These are phyloP conservation scores for Aureobasidium sp. DNA, from an alignment of 2,329 filamentous ascomycete species.

Conservation along the genomic window DNA sequence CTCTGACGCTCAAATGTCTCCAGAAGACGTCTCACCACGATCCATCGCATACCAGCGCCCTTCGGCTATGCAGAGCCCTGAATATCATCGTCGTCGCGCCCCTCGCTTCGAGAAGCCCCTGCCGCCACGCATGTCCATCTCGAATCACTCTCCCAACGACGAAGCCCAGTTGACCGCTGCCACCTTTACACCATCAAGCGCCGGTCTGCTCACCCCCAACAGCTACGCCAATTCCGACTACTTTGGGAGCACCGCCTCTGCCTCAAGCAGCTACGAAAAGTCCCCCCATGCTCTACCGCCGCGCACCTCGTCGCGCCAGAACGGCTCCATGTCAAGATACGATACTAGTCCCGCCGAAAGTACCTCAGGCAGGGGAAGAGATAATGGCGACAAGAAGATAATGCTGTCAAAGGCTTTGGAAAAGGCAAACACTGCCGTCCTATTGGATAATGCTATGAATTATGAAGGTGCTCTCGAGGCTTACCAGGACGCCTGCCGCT, in stretches of 20 bases:
- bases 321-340: slow-evolving; percentile 15
- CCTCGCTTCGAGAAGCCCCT: slow-evolving; percentile 7
- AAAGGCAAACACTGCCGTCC: slow-evolving; percentile 90
- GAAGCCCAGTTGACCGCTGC: neutral
- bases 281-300: slow-evolving; percentile 20
- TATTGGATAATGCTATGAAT: slow-evolving; percentile 93
- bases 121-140: slow-evolving; percentile 1
- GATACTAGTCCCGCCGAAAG: slow-evolving; percentile 11
- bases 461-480: slow-evolving; percentile 85
- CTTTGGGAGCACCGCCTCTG: slow-evolving; percentile 23
- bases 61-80: neutral
- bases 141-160: neutral
- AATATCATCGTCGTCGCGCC: slow-evolving; percentile 6
- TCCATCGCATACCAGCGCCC: neutral
- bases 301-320: slow-evolving; percentile 18
- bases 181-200: slow-evolving; percentile 19
- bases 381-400: slow-evolving; percentile 59
- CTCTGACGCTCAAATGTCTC: neutral
- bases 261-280: slow-evolving; percentile 17
- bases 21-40: slow-evolving; percentile 12
- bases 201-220: slow-evolving; percentile 25
- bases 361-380: slow-evolving; percentile 22
- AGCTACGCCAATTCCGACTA: slow-evolving; percentile 24
- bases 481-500: slow-evolving; percentile 80
- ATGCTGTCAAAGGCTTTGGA: slow-evolving; percentile 95